Conservation (phyloP, 441 rosid species). For the Melastoma candidum region DNA sequence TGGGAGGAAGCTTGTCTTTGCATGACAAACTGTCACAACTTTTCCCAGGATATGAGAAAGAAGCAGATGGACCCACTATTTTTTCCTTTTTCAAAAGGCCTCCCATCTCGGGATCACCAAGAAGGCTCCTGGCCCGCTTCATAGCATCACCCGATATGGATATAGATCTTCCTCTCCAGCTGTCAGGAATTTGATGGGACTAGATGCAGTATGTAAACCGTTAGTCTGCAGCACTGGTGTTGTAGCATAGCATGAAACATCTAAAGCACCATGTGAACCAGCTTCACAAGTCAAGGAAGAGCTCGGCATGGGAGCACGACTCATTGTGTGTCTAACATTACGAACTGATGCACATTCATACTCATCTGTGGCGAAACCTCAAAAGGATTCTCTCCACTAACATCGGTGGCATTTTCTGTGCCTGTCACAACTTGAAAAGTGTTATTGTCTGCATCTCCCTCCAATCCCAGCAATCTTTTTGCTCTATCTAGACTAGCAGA, state of each 20-base stretch:
- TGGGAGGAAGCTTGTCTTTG: constrained; percentile 27
- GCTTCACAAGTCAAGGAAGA: constrained; percentile 21
- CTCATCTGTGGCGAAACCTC: constrained; percentile 15
- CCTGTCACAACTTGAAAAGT: constrained; percentile 25
- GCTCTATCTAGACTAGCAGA: constrained; percentile 66
- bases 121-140: constrained; percentile 83
- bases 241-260: constrained; percentile 19
- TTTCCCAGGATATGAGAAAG: constrained; percentile 24
- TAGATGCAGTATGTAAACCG: constrained; percentile 30
- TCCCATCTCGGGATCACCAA: constrained; percentile 83
- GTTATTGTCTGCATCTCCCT: constrained; percentile 24
- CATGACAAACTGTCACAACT: constrained; percentile 23
- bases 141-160: constrained; percentile 80
- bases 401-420: constrained; percentile 18
- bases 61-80: constrained; percentile 24
- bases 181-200: constrained; percentile 73
- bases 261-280: constrained; percentile 22
- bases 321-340: constrained; percentile 13
- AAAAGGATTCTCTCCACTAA: constrained; percentile 16
- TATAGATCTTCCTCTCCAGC: constrained; percentile 68
- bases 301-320: constrained; percentile 17
- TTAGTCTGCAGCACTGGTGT: constrained; percentile 21
- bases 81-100: constrained; percentile 38
- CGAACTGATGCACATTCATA: constrained; percentile 9
- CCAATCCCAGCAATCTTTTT: constrained; percentile 60